A percentile compares a stretch with the other conserved stretches of the same genome.
These are phyloP conservation scores for Lactarius pseudohatsudake DNA, from an alignment of 768 basidiomycete species.

Conservation along the genomic window DNA sequence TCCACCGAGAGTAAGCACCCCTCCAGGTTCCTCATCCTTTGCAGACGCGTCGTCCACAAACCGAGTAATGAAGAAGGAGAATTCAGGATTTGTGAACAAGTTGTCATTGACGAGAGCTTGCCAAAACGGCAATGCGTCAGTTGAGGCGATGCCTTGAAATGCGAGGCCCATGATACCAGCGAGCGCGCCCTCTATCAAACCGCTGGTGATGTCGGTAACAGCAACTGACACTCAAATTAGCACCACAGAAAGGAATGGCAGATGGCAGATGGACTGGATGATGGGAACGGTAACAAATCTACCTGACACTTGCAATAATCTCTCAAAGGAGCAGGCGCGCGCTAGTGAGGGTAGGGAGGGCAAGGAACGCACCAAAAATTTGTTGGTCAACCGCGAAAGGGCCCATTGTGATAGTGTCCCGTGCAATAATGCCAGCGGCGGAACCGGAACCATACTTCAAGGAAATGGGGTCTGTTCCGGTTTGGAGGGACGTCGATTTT, in stretches of 20 bases:
- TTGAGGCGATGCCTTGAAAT: constrained; percentile 57
- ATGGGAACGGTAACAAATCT: neutral
- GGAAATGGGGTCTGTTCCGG: constrained; percentile 31
- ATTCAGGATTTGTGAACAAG: constrained; percentile 50
- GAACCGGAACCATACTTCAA: constrained; percentile 72
- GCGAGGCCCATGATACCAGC: constrained; percentile 81
- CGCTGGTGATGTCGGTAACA: constrained; percentile 48
- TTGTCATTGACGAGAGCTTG: constrained; percentile 45
- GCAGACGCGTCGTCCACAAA: constrained; percentile 39
- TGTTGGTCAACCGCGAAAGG: constrained; percentile 59
- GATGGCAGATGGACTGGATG: too few relatives aligned
- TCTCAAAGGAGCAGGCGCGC: neutral
- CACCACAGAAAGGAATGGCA: neutral
- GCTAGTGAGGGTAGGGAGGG: neutral
- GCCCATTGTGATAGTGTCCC: constrained; percentile 66
- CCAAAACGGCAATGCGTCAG: constrained; percentile 65
- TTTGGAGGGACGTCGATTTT: constrained; percentile 43
- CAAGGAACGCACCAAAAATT: constrained; percentile 37
- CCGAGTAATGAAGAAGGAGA: constrained; percentile 66
- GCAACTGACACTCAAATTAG: constrained; percentile 37
- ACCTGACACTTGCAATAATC: neutral
- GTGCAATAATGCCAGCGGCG: constrained; percentile 53
- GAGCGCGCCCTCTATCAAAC: constrained; percentile 48
- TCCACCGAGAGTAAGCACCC: constrained; percentile 73
- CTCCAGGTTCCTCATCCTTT: constrained; percentile 51